A percentile compares a stretch with the other conserved stretches of the same genome.
These are phyloP conservation scores for Hamamelis virginiana DNA, from an alignment of 164 flowering plant species.

Conservation along the genomic window DNA sequence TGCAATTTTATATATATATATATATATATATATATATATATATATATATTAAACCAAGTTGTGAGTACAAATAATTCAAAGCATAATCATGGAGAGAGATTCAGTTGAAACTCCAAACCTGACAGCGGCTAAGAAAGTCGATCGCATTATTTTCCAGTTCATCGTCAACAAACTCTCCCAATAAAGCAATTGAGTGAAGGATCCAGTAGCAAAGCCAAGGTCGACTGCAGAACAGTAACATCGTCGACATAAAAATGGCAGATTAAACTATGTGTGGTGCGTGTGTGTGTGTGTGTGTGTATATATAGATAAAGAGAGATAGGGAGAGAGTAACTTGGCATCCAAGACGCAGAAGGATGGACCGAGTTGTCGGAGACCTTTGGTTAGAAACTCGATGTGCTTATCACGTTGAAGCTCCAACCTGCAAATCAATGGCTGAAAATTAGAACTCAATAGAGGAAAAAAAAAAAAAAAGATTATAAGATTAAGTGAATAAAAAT, in stretches of 20 bases:
- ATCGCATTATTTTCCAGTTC: slow-evolving; percentile 53
- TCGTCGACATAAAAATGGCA: not conserved
- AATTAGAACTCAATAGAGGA: too few species aligned
- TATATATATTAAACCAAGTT: not conserved
- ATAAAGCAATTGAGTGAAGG: slow-evolving; percentile 75
- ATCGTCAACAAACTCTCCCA: slow-evolving; percentile 67
- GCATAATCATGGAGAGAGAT: not conserved
- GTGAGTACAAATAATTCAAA: not conserved
- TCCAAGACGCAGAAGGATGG: slow-evolving; percentile 65
- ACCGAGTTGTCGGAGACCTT: slow-evolving; percentile 55
- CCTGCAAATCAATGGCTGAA: slow-evolving; percentile 38
- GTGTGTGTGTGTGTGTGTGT: not conserved
- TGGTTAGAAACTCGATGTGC: slow-evolving; percentile 59
- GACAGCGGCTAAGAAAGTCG: slow-evolving; percentile 85
- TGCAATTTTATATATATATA: too few species aligned
- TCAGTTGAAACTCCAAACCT: slow-evolving; percentile 42
- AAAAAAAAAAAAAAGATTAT: not conserved
- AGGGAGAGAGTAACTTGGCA: slow-evolving; percentile 53
- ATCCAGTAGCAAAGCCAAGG: slow-evolving; percentile 99
- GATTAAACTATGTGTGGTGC: not conserved
- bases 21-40: too few species aligned
- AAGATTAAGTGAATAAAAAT: not conserved
- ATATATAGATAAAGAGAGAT: not conserved
- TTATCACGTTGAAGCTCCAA: slow-evolving; percentile 62
- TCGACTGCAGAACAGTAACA: slow-evolving; percentile 49